Evolutionary conservation across 1,284 basidiomycete genomes (phyloP), one percentile per base, ranked within the genome.

Genomic region (Ceratobasidium sp.): DNA sequence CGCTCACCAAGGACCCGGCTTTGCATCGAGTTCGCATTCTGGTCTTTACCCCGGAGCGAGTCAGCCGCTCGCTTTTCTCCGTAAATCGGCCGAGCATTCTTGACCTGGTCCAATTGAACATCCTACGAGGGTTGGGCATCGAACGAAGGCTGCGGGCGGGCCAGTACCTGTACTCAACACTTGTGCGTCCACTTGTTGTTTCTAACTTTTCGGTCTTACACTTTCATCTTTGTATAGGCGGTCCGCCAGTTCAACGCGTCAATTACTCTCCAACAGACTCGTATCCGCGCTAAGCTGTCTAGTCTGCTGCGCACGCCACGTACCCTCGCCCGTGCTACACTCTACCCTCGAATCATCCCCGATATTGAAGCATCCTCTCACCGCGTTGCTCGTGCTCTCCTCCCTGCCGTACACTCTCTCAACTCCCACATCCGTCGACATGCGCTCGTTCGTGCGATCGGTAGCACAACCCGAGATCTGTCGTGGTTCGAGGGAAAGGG

Each of bases 401-500:
- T 73, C 53, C 71, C 71, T 13, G 71, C 71, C 15, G 58, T 73
- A 13, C 71, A 73, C 33, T 61, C 71, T 3, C 58, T 73, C 58
- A 73, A 73, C 46, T 39, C 49, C 15, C 60, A 60, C 28, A 26
- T 73, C 58, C 71, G 71, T 53, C 71, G 71, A 18, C 71, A 73
- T 23, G 56, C 58, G 13, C 71, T 73, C 60, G 46, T 55, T 15
- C 56, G 71, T 18, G 71, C 58, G 15, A 73, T 73, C 46, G 23
- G 42, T 13, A 60, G 44, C 26, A 46, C 64, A 15, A 63, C 28
- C 23, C 71, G 71, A 23, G 46, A 73, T 23, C 23, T 63, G 26
- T 20, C 58, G 26, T 73, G 71, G 71, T 73, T 73, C 46, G 71
- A 73, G 23, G 71, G 71, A 26, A 73, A 63, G 58, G 71, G 71